Evolutionary conservation across 2,329 filamentous ascomycete genomes (phyloP).

Genomic region (Corinectria fuckeliana): DNA sequence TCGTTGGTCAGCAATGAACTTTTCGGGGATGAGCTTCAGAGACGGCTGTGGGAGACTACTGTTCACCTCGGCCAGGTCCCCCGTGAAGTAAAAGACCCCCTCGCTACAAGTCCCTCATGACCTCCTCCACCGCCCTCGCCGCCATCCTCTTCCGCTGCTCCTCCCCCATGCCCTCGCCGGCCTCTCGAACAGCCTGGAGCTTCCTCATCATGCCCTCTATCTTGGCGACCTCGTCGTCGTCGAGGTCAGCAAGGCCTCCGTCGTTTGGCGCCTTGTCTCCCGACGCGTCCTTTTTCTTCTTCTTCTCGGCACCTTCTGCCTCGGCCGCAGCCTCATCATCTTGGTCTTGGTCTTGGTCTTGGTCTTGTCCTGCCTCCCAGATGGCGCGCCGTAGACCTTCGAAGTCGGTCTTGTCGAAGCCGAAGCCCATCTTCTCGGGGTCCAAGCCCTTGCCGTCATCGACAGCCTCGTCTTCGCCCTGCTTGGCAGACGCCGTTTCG

Average conservation of each 20-base stretch:
- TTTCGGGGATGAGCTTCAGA: neutral
- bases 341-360: constrained; percentile 31
- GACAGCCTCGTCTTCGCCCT: constrained; percentile 35
- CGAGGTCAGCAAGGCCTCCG: constrained; percentile 50
- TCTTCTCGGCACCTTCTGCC: constrained; percentile 19
- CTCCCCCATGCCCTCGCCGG: constrained; percentile 64
- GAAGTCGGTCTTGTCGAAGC: constrained; percentile 60
- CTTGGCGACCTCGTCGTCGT: constrained; percentile 62
- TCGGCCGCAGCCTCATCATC: constrained; percentile 17
- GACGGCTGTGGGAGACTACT: no score
- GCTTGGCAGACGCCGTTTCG: constrained; percentile 45
- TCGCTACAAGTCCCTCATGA: constrained; percentile 64
- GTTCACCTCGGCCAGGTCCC: neutral
- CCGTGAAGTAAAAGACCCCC: neutral
- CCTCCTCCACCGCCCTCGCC: constrained; percentile 66
- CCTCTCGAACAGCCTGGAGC: constrained; percentile 66
- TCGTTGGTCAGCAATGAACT: neutral
- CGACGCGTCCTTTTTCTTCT: constrained; percentile 8
- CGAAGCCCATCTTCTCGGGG: constrained; percentile 57
- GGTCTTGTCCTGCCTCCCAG: constrained; percentile 48
- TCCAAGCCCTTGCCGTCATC: constrained; percentile 48
- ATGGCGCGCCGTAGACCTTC: constrained; percentile 60
- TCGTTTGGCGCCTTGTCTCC: constrained; percentile 33
- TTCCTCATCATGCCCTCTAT: constrained; percentile 69
- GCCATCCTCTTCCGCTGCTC: constrained; percentile 67